Base-by-base conservation (phyloP, 1,139 yeast genomes). In the Candida smagusa region DNA sequence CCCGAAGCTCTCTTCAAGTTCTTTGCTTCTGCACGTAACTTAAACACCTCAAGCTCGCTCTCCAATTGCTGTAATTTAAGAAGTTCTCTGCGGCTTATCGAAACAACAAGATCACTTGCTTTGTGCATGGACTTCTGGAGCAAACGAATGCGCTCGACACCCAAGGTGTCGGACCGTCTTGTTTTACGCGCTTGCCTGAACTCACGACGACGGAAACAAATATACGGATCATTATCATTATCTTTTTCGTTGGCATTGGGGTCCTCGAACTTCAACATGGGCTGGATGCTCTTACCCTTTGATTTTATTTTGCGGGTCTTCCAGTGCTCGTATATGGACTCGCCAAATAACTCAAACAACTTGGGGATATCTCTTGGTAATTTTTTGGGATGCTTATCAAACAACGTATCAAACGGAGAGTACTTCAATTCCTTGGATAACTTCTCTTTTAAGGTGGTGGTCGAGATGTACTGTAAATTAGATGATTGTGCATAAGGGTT, bases 171-270 rank as follows among this genome's bases (percentile, higher is more conserved):
- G 0, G 97, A 88, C 48, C 97, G 78, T 59, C 99, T 79, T 0
- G 99, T 94, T 59, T 92, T 92, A 59, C 99, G 83, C 29, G 95
- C 95, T 58, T 87, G 97, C 47, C 98, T 80, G 49, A 89, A 84
- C 55, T 90, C 98, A 61, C 99, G 84, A 52, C 97, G 81, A 55
- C 99, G 79, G 68, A 94, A 92, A 65, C 97, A 88, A 32, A 89
- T 84, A 60, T 94, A 92, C 1, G 99, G 97, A 60, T 92, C 97
- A 43, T 77, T 79, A 54, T 92, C 98, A 49, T 78, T 78, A 53
- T 90, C 97, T 52, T 86, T 86, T 47, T 89, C 96, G 40, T 78
- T 79, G 4, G 75, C 75, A 49, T 63, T 68, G 12, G 87, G 88
- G 51, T 87, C 94, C 62, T 90, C 97, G 56, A 86, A 89, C 57